Evolutionary conservation across 352 stramenopile genomes (phyloP), one percentile per base, ranked within the genome.

Genomic region (Pythium coloratum): DNA sequence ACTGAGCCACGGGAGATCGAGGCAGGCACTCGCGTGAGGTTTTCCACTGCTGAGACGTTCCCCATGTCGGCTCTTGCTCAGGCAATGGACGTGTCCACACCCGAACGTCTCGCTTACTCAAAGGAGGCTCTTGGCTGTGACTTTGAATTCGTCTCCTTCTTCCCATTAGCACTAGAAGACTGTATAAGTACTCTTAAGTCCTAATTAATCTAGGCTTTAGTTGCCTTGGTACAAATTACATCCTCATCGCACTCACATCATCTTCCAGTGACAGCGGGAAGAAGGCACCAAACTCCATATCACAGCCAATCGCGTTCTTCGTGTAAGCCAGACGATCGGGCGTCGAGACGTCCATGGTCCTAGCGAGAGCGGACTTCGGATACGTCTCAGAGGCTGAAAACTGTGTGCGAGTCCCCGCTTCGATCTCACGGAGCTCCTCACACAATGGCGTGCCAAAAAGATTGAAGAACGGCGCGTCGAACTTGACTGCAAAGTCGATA

Each of bases 271-370:
- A n/a, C 12, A 62, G 38, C 18, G 18, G 55, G 24, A 42, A 62
- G n/a, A 49, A 18, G 7, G 55, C 32, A 4, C 36, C 24, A 28
- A 54, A 62, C 24, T 26, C 36, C 5, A n/a, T 16, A 16, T 38
- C 26, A 34, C 55, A 62, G 12, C 5, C 55, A 3, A 62, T 38
- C 20, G 55, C 36, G 0, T 28, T 10, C 24, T 40, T 36, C 9
- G 55, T 24, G n/a, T 58, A 68, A 0, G 18, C 53, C 0, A 56
- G 62, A 14, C 28, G 28, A 3, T 53, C 62, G 3, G 62, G 40
- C 2, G 62, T 68, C 30, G 62, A 57, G 8, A 68, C 54, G 24
- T 68, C 62, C 62, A 68, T 68, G 1, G 57, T 14, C 7, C 16
- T 18, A 2, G 36, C 50, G 1, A 44, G n/a, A n/a, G 14, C 30